Evolutionary conservation across 441 rosid genomes (phyloP), one percentile per base, ranked within the genome.

Genomic region (Gossypium schwendimanii): DNA sequence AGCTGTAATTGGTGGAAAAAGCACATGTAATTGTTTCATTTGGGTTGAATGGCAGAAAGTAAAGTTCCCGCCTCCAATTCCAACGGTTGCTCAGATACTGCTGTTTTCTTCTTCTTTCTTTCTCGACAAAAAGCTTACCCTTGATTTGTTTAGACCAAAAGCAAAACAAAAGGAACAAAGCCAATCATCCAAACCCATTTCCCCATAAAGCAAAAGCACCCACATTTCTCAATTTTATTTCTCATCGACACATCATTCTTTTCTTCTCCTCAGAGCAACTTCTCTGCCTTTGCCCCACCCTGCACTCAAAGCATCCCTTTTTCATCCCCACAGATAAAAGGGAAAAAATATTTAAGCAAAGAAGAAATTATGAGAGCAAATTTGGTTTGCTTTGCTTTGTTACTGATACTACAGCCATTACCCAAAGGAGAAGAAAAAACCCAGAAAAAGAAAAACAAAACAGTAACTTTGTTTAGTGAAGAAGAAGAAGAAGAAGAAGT

Each of bases 291-390:
- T 74, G 66, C 81, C 97, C 88, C 81, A 76, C 87, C 55, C 69
- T 63, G 17, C 91, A 87, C 85, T 81, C 92, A 85, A 88, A 83
- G 97, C 75, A 87, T 91, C 89, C 69, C 61, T 63, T 17, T 71
- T 41, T 73, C 77, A 70, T 45, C 6, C 63, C 63, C 62, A 26
- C 65, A 64, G 26, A 65, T 50, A 66, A 77, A 71, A 60, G 9
- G 15, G 11, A 2, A 49, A 54, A 61, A 63, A 66, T 73, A 73
- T 76, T 11, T 58, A 24, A 45, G 3, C 47, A 17, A 41, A 33
- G 57, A 72, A 62, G 28, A 21, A 70, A 71, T 9, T 54, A 72
- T 67, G 74, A 28, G 59, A 17, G 28, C 63, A 9, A 50, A 26
- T 61, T 52, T 63, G 36, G 24, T 60, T 49, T 75, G 31, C 47